Evolutionary conservation across 2,329 filamentous ascomycete genomes (phyloP).

Genomic region (Cladosporium sp.): DNA sequence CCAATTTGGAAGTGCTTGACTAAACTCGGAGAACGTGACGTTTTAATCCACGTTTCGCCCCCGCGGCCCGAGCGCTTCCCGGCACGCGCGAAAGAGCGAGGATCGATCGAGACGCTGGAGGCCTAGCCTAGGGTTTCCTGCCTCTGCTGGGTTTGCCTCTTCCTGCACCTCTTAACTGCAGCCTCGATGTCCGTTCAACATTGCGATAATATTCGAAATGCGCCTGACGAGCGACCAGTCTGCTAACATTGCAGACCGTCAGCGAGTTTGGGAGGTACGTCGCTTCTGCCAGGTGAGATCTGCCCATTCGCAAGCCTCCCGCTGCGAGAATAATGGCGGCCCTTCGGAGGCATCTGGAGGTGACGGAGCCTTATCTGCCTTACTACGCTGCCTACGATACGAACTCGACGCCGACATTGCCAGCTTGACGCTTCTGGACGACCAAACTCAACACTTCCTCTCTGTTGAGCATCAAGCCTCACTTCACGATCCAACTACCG

Average conservation of each 20-base stretch:
- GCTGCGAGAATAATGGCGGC: neutral
- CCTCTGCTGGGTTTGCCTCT: too few relatives aligned
- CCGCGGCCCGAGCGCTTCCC: too few relatives aligned
- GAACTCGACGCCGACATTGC: conserved; percentile 13
- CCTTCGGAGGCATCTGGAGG: neutral
- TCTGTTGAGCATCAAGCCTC: neutral
- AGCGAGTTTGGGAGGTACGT: conserved; percentile 11
- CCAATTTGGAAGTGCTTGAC: too few relatives aligned
- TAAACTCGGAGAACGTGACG: too few relatives aligned
- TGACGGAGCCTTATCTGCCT: conserved; percentile 8
- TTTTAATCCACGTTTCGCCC: too few relatives aligned
- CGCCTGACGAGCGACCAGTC: neutral
- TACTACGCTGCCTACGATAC: conserved; percentile 12
- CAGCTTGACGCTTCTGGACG: conserved; percentile 12
- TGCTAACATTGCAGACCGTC: conserved; percentile 7
- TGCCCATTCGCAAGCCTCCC: neutral
- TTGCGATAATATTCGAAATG: neutral
- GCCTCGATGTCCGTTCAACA: too few relatives aligned
- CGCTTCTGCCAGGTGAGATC: conserved; percentile 5
- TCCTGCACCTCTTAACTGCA: too few relatives aligned
- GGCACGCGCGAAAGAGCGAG: too few relatives aligned
- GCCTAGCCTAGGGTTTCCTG: too few relatives aligned
- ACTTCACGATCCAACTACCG: neutral
- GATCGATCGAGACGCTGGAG: too few relatives aligned
- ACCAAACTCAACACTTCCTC: conserved; percentile 13